Conservation (phyloP, 2,329 filamentous ascomycete species). For the Colletotrichum liriopes region DNA sequence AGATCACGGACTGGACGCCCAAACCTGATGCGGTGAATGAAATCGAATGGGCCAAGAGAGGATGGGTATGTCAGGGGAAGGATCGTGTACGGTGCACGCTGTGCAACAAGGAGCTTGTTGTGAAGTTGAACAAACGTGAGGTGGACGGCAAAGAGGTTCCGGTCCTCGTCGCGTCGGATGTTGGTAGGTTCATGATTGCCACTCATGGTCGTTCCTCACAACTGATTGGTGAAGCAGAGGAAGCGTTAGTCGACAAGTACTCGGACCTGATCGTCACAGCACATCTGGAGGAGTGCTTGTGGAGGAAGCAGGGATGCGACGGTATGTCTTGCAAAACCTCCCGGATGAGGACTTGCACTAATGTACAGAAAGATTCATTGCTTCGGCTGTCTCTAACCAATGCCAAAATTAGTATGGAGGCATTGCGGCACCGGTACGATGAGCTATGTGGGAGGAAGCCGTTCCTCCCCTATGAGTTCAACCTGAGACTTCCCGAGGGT, state of each 20-base stretch:
- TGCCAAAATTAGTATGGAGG: slow-evolving; percentile 69
- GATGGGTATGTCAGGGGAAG: slow-evolving; percentile 88
- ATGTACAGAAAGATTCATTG: slow-evolving; percentile 64
- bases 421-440: slow-evolving; percentile 76
- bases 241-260: slow-evolving; percentile 84
- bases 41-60: slow-evolving; percentile 93
- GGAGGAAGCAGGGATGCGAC: slow-evolving; percentile 90
- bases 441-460: slow-evolving; percentile 69
- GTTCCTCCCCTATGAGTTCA: slow-evolving; percentile 74
- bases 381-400: slow-evolving; percentile 76
- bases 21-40: slow-evolving; percentile 91
- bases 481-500: slow-evolving; percentile 69
- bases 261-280: slow-evolving; percentile 79
- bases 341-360: slow-evolving; percentile 8
- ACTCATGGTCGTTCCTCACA: slow-evolving; percentile 5
- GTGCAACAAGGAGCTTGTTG: slow-evolving; percentile 87
- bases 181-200: slow-evolving; percentile 56
- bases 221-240: slow-evolving; percentile 56
- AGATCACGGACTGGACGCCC: slow-evolving; percentile 92
- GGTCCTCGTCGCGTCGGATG: slow-evolving; percentile 72
- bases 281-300: slow-evolving; percentile 87
- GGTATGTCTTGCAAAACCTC: slow-evolving; percentile 61
- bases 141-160: slow-evolving; percentile 69
- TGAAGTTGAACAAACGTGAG: slow-evolving; percentile 79
- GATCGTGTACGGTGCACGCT: slow-evolving; percentile 90